Evolutionary conservation across 164 flowering plant genomes (phyloP).

Genomic region (Dillenia suffruticosa): DNA sequence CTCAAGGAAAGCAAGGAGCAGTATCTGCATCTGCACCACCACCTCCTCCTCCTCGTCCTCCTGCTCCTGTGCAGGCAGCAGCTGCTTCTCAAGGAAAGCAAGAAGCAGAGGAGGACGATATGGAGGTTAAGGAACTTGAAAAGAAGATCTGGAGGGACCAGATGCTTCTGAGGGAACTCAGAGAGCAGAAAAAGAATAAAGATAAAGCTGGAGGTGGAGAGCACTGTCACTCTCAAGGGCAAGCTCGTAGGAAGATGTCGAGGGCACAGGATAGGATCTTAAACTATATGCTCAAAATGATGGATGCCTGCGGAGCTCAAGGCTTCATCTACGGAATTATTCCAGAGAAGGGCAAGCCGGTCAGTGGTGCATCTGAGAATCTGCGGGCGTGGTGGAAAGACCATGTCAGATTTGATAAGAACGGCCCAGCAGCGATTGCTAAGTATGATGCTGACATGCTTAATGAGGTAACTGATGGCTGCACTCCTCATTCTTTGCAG

Average conservation of each 20-base stretch:
- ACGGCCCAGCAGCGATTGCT: slow-evolving; percentile 4
- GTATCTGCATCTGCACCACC: not conserved
- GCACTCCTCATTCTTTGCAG: no score
- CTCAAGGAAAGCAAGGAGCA: not conserved
- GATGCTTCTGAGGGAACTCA: not conserved
- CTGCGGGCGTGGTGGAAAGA: slow-evolving; percentile 16
- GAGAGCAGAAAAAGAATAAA: not conserved
- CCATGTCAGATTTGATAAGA: slow-evolving; percentile 4
- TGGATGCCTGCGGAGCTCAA: slow-evolving; percentile 12
- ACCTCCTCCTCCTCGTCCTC: no score
- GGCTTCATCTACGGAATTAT: slow-evolving; percentile 17
- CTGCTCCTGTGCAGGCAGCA: no score
- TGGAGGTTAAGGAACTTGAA: slow-evolving; percentile 4
- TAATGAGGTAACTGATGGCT: no score
- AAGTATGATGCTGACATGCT: not conserved
- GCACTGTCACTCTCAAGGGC: not conserved
- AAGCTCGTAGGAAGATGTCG: slow-evolving; percentile 14
- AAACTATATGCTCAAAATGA: slow-evolving; percentile 13
- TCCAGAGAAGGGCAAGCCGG: slow-evolving; percentile 9
- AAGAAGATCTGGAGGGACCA: slow-evolving; percentile 10
- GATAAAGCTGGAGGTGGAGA: not conserved
- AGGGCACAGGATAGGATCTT: slow-evolving; percentile 11
- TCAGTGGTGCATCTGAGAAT: slow-evolving; percentile 10
- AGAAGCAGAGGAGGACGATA: slow-evolving; percentile 4
- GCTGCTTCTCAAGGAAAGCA: not conserved